These are phyloP conservation scores for Colletotrichum costaricense DNA, from an alignment of 2,329 filamentous ascomycete species.

Conservation along the genomic window DNA sequence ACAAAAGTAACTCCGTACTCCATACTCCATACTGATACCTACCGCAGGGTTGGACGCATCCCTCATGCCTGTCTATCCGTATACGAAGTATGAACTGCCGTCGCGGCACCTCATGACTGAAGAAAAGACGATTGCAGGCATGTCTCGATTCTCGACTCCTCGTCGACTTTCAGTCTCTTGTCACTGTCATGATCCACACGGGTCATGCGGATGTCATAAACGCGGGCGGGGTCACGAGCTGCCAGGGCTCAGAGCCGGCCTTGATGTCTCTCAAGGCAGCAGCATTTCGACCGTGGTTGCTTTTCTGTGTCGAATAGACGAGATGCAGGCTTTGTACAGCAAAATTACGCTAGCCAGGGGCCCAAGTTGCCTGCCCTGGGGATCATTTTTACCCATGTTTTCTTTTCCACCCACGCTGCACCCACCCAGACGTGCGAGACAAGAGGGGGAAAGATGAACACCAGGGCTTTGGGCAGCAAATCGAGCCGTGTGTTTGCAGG, in stretches of 20 bases:
- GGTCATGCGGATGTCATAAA: conserved; percentile 8
- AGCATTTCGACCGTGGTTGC: conserved; percentile 13
- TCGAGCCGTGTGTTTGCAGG: conserved; percentile 7
- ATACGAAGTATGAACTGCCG: background rate
- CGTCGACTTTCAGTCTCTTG: background rate
- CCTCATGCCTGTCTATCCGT: background rate
- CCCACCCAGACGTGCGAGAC: background rate
- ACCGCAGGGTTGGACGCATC: conserved; percentile 1
- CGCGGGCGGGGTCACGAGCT: conserved; percentile 2
- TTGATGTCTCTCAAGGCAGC: conserved; percentile 8
- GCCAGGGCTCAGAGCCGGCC: background rate
- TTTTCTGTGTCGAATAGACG: conserved; percentile 29
- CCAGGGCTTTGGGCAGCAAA: conserved; percentile 26
- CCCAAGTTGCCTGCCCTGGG: background rate
- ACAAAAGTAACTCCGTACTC: background rate
- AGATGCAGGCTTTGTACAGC: background rate
- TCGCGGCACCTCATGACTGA: conserved; percentile 1
- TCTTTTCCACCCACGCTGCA: background rate
- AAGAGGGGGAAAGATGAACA: background rate
- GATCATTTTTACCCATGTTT: background rate
- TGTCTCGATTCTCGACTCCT: background rate
- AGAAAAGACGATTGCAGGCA: background rate
- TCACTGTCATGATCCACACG: background rate
- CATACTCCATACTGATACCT: background rate
- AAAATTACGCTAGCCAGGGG: conserved; percentile 8